Percentiles rank a stretch among this genome's conserved stretches.
phyloP scores from a whole-genome alignment of 306 rosid genomes.

The Cotoneaster glaucophyllus region DNA sequence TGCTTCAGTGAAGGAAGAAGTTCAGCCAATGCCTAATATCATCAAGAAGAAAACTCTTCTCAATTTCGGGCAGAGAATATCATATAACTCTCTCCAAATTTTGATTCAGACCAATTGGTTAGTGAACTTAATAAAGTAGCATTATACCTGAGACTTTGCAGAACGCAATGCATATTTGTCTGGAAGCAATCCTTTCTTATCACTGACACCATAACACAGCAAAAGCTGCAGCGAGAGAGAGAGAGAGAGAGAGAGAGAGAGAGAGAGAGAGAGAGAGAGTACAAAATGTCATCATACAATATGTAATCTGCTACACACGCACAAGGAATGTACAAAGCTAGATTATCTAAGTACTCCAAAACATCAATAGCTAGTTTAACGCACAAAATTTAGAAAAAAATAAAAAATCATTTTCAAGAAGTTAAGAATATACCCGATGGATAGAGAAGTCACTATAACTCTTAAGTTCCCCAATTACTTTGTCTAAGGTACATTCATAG shows the following conservation, averaged over 20 bases:
- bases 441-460: slow-evolving; percentile 80
- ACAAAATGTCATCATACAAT: background rate
- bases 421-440: slow-evolving; percentile 60
- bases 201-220: slow-evolving; percentile 52
- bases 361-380: background rate
- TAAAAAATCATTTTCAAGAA: background rate
- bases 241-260: too few relatives aligned
- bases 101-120: slow-evolving; percentile 4
- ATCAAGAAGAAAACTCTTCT: slow-evolving; percentile 20
- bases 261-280: background rate
- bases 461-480: slow-evolving; percentile 77
- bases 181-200: slow-evolving; percentile 66
- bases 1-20: slow-evolving; percentile 78
- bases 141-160: slow-evolving; percentile 82
- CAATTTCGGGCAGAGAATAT: slow-evolving; percentile 19
- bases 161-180: slow-evolving; percentile 75
- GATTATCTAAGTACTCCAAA: background rate
- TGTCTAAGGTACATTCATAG: slow-evolving; percentile 82
- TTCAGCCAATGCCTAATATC: slow-evolving; percentile 55
- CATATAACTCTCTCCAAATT: background rate
- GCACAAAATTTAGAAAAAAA: background rate
- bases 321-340: background rate
- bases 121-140: background rate
- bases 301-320: background rate
- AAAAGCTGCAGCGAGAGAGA: slow-evolving; percentile 53